Evolutionary conservation across 176 grass and related monocot species (phyloP), one percentile per base, ranked within the genome.

Genomic region (Secale cereale): DNA sequence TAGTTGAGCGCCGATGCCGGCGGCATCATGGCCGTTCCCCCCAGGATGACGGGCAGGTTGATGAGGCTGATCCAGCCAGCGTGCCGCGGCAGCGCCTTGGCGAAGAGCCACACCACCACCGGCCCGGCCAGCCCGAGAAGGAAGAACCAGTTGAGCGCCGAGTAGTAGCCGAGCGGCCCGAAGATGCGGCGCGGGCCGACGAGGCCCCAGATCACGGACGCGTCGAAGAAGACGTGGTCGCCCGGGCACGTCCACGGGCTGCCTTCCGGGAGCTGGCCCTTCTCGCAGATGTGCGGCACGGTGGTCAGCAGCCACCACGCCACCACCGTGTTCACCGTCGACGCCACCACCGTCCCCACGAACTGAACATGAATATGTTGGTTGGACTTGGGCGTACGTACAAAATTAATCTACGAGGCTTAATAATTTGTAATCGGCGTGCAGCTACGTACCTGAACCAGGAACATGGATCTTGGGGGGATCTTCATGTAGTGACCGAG

Each of bases 401-500:
- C 48, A 52, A 19, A 16, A 52, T 52, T 2, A 52, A 52, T 52
- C 48, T 50, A 0, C 2, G 15, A 50, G 46, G 46, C 46, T 50
- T 50, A 14, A 52, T 6, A 52, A 52, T 19, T 17, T 52, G 48
- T 52, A 2, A 52, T 52, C 48, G 7, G 16, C 6, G 48, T 52
- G 48, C 48, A 52, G 17, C 9, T 8, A 22, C 52, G 26, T 84
- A 97, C 95, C 95, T 97, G 95, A 22, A 97, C 95, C 8, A 97
- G 78, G 87, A 94, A 97, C 95, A 97, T 97, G 28, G 95, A 97
- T 89, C 78, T 91, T 2, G 92, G 92, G 1, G 95, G 95, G 77
- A 97, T 82, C 89, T 94, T 97, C 95, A 97, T 97, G 87, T 97
- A 97, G 66, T 97, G 95, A 10, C 95, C 95, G 25, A 97, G 95